Conservation (phyloP, 352 stramenopile genomes). For the Phytophthora podocarpi region DNA sequence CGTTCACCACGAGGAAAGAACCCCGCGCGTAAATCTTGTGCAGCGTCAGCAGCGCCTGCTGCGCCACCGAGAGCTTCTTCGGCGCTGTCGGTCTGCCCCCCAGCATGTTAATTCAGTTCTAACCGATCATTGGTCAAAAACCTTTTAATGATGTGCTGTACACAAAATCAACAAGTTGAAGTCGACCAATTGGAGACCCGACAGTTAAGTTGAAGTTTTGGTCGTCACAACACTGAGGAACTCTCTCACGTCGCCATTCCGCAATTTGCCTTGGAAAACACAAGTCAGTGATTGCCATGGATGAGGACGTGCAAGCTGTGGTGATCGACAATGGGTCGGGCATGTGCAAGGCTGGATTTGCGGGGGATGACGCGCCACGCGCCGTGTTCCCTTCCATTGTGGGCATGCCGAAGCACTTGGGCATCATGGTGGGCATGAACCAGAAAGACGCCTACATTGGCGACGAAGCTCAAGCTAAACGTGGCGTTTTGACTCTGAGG, state of each 20-base stretch:
- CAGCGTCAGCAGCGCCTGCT: constrained; percentile 50
- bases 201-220: constrained; percentile 28
- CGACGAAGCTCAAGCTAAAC: constrained; percentile 94
- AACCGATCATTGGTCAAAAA: neutral
- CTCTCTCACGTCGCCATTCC: constrained; percentile 8
- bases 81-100: neutral
- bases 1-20: constrained; percentile 53
- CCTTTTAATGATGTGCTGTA: constrained; percentile 4
- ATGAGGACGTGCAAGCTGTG: constrained; percentile 70
- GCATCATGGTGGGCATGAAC: constrained; percentile 98
- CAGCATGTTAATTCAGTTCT: constrained; percentile 21
- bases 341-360: constrained; percentile 99
- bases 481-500: constrained; percentile 92
- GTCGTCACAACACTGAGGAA: neutral
- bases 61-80: constrained; percentile 40
- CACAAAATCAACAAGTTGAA: constrained; percentile 15
- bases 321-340: constrained; percentile 98
- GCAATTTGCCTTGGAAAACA: constrained; percentile 3
- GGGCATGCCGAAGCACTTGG: constrained; percentile 94
- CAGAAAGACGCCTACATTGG: constrained; percentile 95
- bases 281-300: constrained; percentile 19
- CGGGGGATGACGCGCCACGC: constrained; percentile 95
- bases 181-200: constrained; percentile 5
- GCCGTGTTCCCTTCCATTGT: constrained; percentile 98
- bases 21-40: constrained; percentile 52